Percentiles rank a stretch among this genome's conserved stretches.
These are phyloP conservation scores for Argentina anserina DNA, from an alignment of 306 rosid genomes.

Conservation along the genomic window DNA sequence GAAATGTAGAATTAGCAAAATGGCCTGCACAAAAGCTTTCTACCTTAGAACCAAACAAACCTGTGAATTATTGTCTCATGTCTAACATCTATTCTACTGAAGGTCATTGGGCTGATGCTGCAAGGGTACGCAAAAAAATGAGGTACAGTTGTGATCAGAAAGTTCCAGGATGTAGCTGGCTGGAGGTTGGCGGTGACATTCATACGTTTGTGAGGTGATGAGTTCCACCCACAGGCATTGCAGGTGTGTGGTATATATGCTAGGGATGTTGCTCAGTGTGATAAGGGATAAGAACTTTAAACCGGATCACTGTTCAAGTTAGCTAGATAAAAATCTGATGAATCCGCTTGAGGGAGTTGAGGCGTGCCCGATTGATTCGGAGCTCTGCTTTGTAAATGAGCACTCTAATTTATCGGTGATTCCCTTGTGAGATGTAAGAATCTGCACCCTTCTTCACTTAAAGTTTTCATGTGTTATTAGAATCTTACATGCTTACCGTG, in stretches of 20 bases:
- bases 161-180: constrained; percentile 68
- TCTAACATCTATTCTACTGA: constrained; percentile 59
- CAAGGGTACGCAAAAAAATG: constrained; percentile 46
- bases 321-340: background rate
- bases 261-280: constrained; percentile 37
- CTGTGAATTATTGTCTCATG: constrained; percentile 57
- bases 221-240: constrained; percentile 38
- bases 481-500: too few species aligned
- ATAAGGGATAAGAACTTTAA: constrained; percentile 38
- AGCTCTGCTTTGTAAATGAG: background rate
- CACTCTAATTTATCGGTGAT: background rate
- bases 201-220: constrained; percentile 47
- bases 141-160: constrained; percentile 34
- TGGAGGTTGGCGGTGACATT: constrained; percentile 47
- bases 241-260: constrained; percentile 37
- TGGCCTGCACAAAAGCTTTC: constrained; percentile 63
- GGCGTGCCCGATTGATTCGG: background rate
- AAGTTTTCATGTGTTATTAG: too few species aligned
- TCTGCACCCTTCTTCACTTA: too few species aligned
- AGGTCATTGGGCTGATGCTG: constrained; percentile 61
- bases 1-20: constrained; percentile 44
- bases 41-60: constrained; percentile 44
- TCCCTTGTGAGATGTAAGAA: background rate
- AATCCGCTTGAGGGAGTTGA: background rate
- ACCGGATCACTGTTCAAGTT: background rate